Evolutionary conservation across 1,284 basidiomycete species (phyloP), one percentile per base, ranked within the genome.

Genomic region (Phellopilus nigrolimitatus): DNA sequence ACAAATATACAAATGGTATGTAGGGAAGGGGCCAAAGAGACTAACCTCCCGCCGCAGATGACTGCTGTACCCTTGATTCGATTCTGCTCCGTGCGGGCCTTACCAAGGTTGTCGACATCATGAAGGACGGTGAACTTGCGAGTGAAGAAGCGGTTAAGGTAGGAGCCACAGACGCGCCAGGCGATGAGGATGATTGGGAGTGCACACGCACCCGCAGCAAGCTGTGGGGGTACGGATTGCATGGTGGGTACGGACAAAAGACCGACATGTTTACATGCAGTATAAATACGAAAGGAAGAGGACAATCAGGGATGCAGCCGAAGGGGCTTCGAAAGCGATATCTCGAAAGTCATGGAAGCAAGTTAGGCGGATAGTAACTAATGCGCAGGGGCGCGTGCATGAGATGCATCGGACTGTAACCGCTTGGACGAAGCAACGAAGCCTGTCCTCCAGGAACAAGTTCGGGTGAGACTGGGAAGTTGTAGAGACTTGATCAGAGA

Each of bases 41-140:
- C 47, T 15, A 17, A 63, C 64, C 64, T 64, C 38, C 63, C 63
- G 12, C 64, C 64, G 54, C 63, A 63, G n/a, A 66, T 44, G 8
- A 65, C 57, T 7, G 57, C 64, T 17, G 59, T 60, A 2, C 64
- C 64, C 22, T 57, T 49, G 24, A 64, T 56, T 34, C 56, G 57
- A 25, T 51, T 17, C 1, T 27, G 10, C 7, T 50, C 48, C 5
- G 42, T 19, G 4, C 55, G 39, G 2, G 49, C 4, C 9, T 36
- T 42, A 15, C 57, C 59, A 6, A 60, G n/a, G 15, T 48, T 34
- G 0, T 49, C 39, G 12, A 60, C 21, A 30, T 60, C 57, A 19
- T 40, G 24, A 12, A 46, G 13, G 2, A 50, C 43, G 3, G 53
- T 54, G 9, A 19, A n/a, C 24, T n/a, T 49, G 6, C 28, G 27